A percentile compares a stretch with the other conserved stretches of the same genome.
These are phyloP conservation scores for Quercus phellos DNA, from an alignment of 331 rosid species.

Conservation along the genomic window DNA sequence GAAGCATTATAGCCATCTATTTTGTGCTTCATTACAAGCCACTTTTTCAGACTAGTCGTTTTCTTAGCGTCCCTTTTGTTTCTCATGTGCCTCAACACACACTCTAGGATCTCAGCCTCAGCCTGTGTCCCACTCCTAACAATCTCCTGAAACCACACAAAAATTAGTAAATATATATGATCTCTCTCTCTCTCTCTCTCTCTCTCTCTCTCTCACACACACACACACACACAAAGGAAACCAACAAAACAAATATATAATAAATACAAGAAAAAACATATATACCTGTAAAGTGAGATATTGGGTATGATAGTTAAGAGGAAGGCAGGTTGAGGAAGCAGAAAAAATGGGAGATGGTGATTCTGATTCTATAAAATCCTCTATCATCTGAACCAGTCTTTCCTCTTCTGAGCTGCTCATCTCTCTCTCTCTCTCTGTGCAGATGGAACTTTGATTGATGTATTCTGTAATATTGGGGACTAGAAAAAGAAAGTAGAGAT, in stretches of 20 bases:
- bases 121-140: slow-evolving; percentile 34
- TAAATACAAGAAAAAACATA: neutral
- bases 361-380: slow-evolving; percentile 67
- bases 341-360: slow-evolving; percentile 23
- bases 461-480: neutral
- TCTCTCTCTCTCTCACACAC: neutral
- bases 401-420: slow-evolving; percentile 72
- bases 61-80: slow-evolving; percentile 26
- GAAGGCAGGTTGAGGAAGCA: slow-evolving; percentile 32
- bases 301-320: slow-evolving; percentile 31
- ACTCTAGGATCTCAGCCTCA: slow-evolving; percentile 41
- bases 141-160: slow-evolving; percentile 38
- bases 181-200: neutral
- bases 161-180: neutral
- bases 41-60: slow-evolving; percentile 32
- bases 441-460: too few relatives aligned
- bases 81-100: slow-evolving; percentile 40
- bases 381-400: slow-evolving; percentile 52
- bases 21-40: slow-evolving; percentile 46
- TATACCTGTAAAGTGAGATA: slow-evolving; percentile 46
- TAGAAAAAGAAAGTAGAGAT: neutral
- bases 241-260: neutral
- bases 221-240: neutral
- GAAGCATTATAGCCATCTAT: slow-evolving; percentile 55
- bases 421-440: neutral